Evolutionary conservation across 2,329 filamentous ascomycete genomes (phyloP).

Genomic region (Tolypocladium tropicale): DNA sequence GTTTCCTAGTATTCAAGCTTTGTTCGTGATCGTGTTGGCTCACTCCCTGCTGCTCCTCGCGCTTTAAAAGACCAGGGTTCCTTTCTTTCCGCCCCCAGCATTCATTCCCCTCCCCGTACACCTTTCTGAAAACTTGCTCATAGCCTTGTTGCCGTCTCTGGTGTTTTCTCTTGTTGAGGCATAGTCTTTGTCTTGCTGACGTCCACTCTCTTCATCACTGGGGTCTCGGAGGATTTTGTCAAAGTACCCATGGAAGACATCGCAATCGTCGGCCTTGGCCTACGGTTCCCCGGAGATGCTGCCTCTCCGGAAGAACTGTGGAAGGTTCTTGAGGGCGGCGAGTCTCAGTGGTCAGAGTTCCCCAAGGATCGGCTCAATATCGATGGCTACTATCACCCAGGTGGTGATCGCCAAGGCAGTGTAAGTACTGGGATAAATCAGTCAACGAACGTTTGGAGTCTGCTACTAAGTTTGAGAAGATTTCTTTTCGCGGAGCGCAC

Average conservation of each 20-base stretch:
- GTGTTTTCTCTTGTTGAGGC: background rate
- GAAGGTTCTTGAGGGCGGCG: slow-evolving; percentile 32
- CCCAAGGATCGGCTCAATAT: slow-evolving; percentile 39
- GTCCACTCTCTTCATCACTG: background rate
- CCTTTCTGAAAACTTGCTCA: background rate
- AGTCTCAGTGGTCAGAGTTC: slow-evolving; percentile 39
- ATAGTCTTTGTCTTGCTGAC: too few relatives aligned
- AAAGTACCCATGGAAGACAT: slow-evolving; percentile 29
- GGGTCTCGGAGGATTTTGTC: background rate
- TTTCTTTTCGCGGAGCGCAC: slow-evolving; percentile 37
- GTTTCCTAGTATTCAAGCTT: background rate
- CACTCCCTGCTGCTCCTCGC: background rate
- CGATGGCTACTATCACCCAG: slow-evolving; percentile 43
- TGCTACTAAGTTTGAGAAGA: slow-evolving; percentile 16
- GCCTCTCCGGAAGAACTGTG: slow-evolving; percentile 33
- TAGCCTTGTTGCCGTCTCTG: background rate
- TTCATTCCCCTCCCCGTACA: too few relatives aligned
- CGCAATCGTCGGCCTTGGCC: slow-evolving; percentile 40
- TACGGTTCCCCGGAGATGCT: slow-evolving; percentile 41
- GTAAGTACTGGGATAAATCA: slow-evolving; percentile 22
- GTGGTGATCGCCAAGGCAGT: slow-evolving; percentile 36
- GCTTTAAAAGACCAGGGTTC: background rate
- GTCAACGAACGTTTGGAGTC: too few relatives aligned
- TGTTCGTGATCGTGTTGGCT: background rate
- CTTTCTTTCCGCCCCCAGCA: background rate